Percentiles rank a stretch among this genome's conserved stretches.
These are phyloP conservation scores for Entophlyctis luteolus DNA, from an alignment of 192 early-diverging fungal genomes.

Conservation along the genomic window DNA sequence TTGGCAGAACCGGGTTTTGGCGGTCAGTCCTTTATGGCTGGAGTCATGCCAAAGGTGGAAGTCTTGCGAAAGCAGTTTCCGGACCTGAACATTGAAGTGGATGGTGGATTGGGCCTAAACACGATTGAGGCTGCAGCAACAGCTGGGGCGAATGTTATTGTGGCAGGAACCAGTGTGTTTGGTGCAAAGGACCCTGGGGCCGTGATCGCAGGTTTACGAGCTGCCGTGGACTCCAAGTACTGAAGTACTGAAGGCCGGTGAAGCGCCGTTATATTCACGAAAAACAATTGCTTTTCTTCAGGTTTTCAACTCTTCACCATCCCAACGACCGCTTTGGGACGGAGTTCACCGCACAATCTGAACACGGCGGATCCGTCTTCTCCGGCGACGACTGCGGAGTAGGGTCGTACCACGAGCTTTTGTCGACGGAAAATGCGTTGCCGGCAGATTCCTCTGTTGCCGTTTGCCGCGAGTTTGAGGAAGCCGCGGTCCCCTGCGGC, in stretches of 20 bases:
- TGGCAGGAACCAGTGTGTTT: slow-evolving; percentile 90
- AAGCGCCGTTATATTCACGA: not conserved
- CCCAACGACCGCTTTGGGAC: slow-evolving; percentile 26
- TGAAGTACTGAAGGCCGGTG: not conserved
- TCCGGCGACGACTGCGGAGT: slow-evolving; percentile 13
- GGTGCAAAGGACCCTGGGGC: slow-evolving; percentile 65
- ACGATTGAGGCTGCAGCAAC: slow-evolving; percentile 82
- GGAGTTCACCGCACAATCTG: not conserved
- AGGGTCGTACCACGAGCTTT: not conserved
- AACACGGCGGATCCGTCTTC: not conserved
- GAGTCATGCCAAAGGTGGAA: slow-evolving; percentile 81
- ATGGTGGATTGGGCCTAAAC: slow-evolving; percentile 78
- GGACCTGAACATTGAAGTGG: slow-evolving; percentile 88
- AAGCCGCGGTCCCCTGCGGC: not conserved
- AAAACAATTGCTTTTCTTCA: not conserved
- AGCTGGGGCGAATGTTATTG: slow-evolving; percentile 97
- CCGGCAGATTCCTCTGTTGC: not conserved
- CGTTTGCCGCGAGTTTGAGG: not conserved
- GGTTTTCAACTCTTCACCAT: slow-evolving; percentile 11
- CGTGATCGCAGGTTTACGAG: slow-evolving; percentile 63
- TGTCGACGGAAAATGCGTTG: not conserved
- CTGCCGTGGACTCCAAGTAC: slow-evolving; percentile 46
- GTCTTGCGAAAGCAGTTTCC: slow-evolving; percentile 74
- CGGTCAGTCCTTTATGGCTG: slow-evolving; percentile 88
- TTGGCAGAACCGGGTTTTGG: slow-evolving; percentile 78